Conservation (phyloP, 805 yeast species). For the Starmerella sp. region DNA sequence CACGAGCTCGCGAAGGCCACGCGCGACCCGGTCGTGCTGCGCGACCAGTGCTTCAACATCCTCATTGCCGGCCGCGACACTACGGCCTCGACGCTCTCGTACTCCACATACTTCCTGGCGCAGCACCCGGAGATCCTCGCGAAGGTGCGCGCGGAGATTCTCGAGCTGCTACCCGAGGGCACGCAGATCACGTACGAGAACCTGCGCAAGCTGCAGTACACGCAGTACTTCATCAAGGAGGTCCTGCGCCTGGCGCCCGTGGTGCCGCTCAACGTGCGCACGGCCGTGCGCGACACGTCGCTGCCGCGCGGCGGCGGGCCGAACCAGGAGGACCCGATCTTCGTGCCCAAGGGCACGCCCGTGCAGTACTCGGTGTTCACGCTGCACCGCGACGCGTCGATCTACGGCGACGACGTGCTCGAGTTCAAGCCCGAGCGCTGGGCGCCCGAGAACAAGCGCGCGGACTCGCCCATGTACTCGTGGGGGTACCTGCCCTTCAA, state of each 20-base stretch:
- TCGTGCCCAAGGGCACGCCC: conserved; percentile 33
- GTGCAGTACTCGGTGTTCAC: conserved; percentile 32
- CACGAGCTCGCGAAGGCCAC: conserved; percentile 38
- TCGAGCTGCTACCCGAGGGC: conserved; percentile 21
- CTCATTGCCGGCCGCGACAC: conserved; percentile 42
- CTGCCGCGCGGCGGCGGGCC: conserved; percentile 39
- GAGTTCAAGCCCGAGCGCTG: conserved; percentile 39
- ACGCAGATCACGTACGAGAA: conserved; percentile 31
- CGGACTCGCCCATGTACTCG: conserved; percentile 27
- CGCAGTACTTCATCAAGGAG: conserved; percentile 37
- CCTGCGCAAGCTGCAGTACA: conserved; percentile 35
- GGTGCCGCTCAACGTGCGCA: conserved; percentile 37
- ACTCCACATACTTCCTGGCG: conserved; percentile 34
- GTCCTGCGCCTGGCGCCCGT: conserved; percentile 37
- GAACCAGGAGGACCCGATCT: conserved; percentile 30
- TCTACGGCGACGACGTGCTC: conserved; percentile 34
- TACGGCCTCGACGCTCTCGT: conserved; percentile 38
- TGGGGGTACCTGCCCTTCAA: conserved; percentile 40
- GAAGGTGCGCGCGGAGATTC: conserved; percentile 28
- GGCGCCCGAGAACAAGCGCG: conserved; percentile 23
- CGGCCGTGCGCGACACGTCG: conserved; percentile 35
- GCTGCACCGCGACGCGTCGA: conserved; percentile 32
- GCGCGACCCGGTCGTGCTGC: conserved; percentile 34
- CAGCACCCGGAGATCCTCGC: conserved; percentile 32
- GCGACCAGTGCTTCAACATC: conserved; percentile 39